Conservation (phyloP, 192 early-diverging fungal genomes). For the Coemansia sp. region DNA sequence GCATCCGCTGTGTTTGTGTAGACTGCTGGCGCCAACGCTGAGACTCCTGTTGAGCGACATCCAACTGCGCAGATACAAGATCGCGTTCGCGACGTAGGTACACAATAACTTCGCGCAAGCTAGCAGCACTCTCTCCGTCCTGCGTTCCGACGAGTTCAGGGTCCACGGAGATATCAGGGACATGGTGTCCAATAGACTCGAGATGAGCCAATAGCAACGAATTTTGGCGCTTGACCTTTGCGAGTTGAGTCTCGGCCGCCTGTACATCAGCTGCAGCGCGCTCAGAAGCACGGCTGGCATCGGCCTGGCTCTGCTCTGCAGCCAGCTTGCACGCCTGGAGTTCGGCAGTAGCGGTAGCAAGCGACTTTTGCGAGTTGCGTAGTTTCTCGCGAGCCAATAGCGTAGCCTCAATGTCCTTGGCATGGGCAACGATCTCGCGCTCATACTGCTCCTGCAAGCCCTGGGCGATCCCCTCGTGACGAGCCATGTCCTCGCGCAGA, state of each 20-base stretch:
- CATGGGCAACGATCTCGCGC: conserved; percentile 68
- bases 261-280: conserved; percentile 27
- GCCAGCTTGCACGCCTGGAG: conserved; percentile 19
- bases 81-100: conserved; percentile 78
- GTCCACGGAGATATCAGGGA: conserved; percentile 38
- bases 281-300: conserved; percentile 27
- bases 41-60: conserved; percentile 68
- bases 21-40: conserved; percentile 68
- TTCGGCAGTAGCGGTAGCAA: conserved; percentile 27
- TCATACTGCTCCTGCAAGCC: conserved; percentile 71
- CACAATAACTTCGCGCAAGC: conserved; percentile 65
- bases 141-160: conserved; percentile 28
- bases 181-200: conserved; percentile 62
- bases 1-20: conserved; percentile 64
- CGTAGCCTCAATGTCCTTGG: conserved; percentile 60
- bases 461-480: conserved; percentile 57
- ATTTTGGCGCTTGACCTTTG: conserved; percentile 71
- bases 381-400: conserved; percentile 53
- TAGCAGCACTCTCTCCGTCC: not conserved
- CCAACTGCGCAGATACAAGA: conserved; percentile 68
- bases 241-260: conserved; percentile 58
- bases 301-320: conserved; percentile 30
- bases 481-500: conserved; percentile 57
- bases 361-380: conserved; percentile 26
- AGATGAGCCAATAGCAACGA: conserved; percentile 74